phyloP scores from a whole-genome alignment of 1,284 basidiomycete species.

The Afroboletus lepidellus region DNA sequence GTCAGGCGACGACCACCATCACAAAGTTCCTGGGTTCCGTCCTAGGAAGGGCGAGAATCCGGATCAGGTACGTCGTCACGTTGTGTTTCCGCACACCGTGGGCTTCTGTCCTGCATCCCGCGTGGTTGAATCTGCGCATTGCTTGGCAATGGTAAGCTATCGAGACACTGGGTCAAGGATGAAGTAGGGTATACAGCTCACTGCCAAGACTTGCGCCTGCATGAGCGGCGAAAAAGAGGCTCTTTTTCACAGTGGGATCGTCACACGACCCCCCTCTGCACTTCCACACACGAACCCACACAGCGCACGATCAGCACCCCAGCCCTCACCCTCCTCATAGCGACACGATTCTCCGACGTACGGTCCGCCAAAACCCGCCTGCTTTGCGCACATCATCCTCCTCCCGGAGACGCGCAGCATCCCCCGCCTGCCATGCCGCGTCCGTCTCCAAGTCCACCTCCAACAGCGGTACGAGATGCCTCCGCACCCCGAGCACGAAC shows the following conservation, averaged over 20 bases:
- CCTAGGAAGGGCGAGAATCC: background rate
- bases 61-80: background rate
- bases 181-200: too few species aligned
- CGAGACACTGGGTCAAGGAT: too few species aligned
- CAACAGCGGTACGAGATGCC: conserved; percentile 35
- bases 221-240: too few species aligned
- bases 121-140: background rate
- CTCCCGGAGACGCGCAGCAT: conserved; percentile 36
- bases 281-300: too few species aligned
- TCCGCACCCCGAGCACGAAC: conserved; percentile 18
- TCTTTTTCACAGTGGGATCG: too few species aligned
- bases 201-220: too few species aligned
- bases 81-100: background rate
- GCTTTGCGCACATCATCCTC: conserved; percentile 31
- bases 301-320: too few species aligned
- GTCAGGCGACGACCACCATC: background rate
- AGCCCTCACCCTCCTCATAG: background rate
- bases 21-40: background rate
- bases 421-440: conserved; percentile 47
- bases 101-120: background rate
- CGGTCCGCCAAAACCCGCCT: conserved; percentile 1
- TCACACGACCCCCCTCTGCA: too few species aligned
- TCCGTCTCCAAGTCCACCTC: conserved; percentile 48
- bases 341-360: background rate
- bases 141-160: background rate